These are phyloP conservation scores for Macadamia integrifolia DNA, from an alignment of 164 flowering plant genomes.

Conservation along the genomic window DNA sequence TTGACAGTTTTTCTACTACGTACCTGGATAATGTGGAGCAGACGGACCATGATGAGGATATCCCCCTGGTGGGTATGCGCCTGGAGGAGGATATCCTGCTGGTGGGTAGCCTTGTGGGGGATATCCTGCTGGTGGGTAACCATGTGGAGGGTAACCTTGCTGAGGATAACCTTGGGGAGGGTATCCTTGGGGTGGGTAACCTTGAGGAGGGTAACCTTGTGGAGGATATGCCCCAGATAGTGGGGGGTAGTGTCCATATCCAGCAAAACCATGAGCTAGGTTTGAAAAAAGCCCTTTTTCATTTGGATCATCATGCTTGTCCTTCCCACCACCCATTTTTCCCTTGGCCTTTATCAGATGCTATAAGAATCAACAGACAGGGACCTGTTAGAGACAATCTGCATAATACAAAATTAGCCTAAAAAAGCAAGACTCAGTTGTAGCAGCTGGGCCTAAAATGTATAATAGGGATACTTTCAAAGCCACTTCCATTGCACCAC, in stretches of 20 bases:
- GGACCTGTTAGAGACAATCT: not conserved
- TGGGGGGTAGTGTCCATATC: slow-evolving; percentile 27
- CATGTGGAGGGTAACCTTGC: slow-evolving; percentile 33
- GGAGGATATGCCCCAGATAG: slow-evolving; percentile 33
- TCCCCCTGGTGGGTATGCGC: slow-evolving; percentile 37
- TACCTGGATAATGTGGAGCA: slow-evolving; percentile 31
- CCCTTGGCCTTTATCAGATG: not conserved
- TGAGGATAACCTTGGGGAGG: slow-evolving; percentile 30
- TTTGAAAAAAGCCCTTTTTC: slow-evolving; percentile 46
- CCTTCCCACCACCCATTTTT: slow-evolving; percentile 56
- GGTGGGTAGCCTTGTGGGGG: slow-evolving; percentile 23
- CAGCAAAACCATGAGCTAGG: slow-evolving; percentile 29
- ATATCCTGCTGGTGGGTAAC: slow-evolving; percentile 34
- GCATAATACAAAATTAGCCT: not conserved
- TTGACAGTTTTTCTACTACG: no score
- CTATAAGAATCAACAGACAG: not conserved
- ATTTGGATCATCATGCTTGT: slow-evolving; percentile 26
- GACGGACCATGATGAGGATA: slow-evolving; percentile 29
- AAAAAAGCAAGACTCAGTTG: not conserved
- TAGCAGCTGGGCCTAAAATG: not conserved
- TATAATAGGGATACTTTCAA: not conserved
- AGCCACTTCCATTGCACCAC: not conserved
- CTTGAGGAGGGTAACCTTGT: slow-evolving; percentile 31
- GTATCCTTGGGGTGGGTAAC: slow-evolving; percentile 11
- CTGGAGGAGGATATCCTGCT: slow-evolving; percentile 21